Conservation (phyloP, 2,329 filamentous ascomycete genomes). For the Ophiostoma sp. region DNA sequence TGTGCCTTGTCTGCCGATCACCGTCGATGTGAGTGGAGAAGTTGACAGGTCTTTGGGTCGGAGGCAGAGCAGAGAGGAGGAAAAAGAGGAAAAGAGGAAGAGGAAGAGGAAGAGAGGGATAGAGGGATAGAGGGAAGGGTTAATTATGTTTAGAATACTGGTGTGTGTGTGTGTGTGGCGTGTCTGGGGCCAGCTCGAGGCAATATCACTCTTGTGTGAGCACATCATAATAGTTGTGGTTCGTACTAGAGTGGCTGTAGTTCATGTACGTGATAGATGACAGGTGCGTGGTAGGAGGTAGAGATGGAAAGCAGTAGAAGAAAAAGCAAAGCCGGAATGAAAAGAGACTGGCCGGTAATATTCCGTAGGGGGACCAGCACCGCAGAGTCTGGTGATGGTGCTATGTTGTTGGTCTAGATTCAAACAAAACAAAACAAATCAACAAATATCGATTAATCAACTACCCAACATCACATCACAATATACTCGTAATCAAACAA, state of each 20-base stretch:
- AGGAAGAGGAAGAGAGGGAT: background rate
- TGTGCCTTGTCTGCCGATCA: slow-evolving; percentile 7
- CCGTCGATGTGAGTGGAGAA: slow-evolving; percentile 1
- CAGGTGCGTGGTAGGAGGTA: background rate
- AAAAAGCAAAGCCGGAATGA: background rate
- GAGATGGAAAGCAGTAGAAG: background rate
- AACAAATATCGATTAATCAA: too few relatives aligned
- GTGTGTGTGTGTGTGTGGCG: background rate
- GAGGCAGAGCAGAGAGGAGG: background rate
- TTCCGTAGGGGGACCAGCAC: too few relatives aligned
- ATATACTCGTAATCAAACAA: background rate
- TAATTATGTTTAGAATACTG: background rate
- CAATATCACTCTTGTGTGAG: background rate
- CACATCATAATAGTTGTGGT: background rate
- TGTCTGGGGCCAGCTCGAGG: slow-evolving; percentile 7
- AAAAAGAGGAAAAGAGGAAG: background rate
- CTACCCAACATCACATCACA: background rate
- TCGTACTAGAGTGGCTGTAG: background rate
- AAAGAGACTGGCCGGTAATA: background rate
- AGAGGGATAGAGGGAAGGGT: background rate
- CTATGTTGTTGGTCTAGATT: too few relatives aligned
- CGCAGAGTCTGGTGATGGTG: too few relatives aligned
- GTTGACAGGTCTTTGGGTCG: slow-evolving; percentile 4
- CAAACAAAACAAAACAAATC: too few relatives aligned
- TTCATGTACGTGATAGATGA: slow-evolving; percentile 8